These are phyloP conservation scores for Brassica balearica DNA, from an alignment of 441 rosid genomes.

Conservation along the genomic window DNA sequence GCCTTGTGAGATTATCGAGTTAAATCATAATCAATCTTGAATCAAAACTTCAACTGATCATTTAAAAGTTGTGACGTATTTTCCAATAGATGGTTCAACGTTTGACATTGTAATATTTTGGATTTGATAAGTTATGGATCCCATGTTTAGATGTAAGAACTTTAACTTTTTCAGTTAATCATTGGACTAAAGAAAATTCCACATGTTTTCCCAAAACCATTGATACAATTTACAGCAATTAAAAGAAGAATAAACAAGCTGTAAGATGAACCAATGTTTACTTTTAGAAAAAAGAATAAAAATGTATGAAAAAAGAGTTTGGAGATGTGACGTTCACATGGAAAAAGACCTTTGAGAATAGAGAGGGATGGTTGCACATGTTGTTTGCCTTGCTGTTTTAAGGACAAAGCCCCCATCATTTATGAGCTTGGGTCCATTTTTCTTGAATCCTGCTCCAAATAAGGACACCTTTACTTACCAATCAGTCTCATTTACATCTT, in stretches of 20 bases:
- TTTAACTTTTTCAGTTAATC: neutral
- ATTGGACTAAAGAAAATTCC: conserved; percentile 12
- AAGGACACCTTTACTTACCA: conserved; percentile 37
- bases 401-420: conserved; percentile 41
- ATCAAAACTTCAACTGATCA: neutral
- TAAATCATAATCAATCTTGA: neutral
- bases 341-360: conserved; percentile 29
- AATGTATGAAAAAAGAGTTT: conserved; percentile 23
- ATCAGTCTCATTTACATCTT: conserved; percentile 19
- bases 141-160: conserved; percentile 8
- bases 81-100: neutral
- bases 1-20: neutral
- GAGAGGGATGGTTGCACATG: conserved; percentile 47
- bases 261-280: conserved; percentile 29
- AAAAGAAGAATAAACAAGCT: conserved; percentile 28
- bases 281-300: conserved; percentile 15
- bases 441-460: conserved; percentile 40
- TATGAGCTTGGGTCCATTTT: conserved; percentile 41
- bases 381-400: conserved; percentile 41
- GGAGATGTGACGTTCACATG: conserved; percentile 42
- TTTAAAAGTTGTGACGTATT: neutral
- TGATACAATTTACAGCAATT: conserved; percentile 1
- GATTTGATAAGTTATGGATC: conserved; percentile 3
- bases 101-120: neutral
- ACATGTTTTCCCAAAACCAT: neutral